phyloP scores from a whole-genome alignment of 495 filamentous ascomycete species.

The Friedmanniomyces simplex region DNA sequence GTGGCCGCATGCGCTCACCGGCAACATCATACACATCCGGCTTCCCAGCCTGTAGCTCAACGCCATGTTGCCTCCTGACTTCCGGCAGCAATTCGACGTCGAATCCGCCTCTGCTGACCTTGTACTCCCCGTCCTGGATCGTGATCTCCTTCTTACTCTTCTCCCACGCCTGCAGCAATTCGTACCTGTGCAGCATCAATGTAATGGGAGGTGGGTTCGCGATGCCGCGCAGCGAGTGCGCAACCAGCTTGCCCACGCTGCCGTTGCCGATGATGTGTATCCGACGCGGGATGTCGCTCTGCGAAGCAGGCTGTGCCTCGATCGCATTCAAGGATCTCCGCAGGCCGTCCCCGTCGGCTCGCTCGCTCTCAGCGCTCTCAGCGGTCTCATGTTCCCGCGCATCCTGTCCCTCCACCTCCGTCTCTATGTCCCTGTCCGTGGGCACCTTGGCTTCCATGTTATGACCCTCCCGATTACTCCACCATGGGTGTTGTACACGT shows the following conservation, averaged over 20 bases:
- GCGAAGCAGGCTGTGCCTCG: conserved; percentile 10
- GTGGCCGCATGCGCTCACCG: conserved; percentile 1
- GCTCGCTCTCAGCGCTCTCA: not conserved
- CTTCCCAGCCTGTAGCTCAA: conserved; percentile 1
- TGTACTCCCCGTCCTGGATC: conserved; percentile 29
- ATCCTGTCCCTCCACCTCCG: not conserved
- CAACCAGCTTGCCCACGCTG: conserved; percentile 49
- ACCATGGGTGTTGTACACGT: conserved; percentile 1
- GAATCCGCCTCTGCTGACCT: conserved; percentile 36
- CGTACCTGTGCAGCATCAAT: conserved; percentile 41
- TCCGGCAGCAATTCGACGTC: conserved; percentile 38
- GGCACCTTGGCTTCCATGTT: not conserved
- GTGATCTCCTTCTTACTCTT: conserved; percentile 27
- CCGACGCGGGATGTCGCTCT: conserved; percentile 14
- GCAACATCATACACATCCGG: conserved; percentile 9
- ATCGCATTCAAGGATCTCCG: conserved; percentile 6
- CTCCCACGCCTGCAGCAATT: conserved; percentile 31
- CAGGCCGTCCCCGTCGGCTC: not conserved
- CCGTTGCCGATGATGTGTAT: conserved; percentile 53
- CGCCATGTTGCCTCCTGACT: conserved; percentile 12
- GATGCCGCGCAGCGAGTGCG: conserved; percentile 47
- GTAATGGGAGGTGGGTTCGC: conserved; percentile 50
- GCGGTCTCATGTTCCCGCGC: not conserved
- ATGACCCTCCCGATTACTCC: not conserved
- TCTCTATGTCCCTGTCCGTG: not conserved